A percentile compares a stretch with the other conserved stretches of the same genome.
Conservation (phyloP, 768 basidiomycete species). For the Tricholoma matsutake region DNA sequence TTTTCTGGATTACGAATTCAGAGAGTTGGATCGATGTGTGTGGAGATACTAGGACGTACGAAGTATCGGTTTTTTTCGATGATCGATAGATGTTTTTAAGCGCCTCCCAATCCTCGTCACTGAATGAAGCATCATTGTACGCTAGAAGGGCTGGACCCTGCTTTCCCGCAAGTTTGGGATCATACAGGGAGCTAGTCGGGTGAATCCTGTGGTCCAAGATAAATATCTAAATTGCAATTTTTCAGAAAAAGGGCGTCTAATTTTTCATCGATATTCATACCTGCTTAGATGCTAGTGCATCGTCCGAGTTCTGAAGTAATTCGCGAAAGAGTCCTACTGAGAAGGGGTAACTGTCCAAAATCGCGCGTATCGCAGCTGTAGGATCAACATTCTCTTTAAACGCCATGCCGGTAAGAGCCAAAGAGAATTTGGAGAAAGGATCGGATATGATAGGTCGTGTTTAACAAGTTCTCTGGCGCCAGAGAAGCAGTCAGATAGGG, state of each 20-base stretch:
- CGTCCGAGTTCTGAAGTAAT: conserved; percentile 47
- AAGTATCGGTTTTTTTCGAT: conserved; percentile 42
- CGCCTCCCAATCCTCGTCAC: conserved; percentile 41
- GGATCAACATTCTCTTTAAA: conserved; percentile 1
- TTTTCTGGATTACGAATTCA: conserved; percentile 30
- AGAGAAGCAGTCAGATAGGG: too few species aligned
- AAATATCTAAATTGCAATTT: conserved; percentile 30
- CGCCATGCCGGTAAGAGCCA: background rate
- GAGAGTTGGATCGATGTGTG: background rate
- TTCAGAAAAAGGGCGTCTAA: background rate
- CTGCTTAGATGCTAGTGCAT: conserved; percentile 44
- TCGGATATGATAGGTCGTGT: too few species aligned
- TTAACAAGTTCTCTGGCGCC: too few species aligned
- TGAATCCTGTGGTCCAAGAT: conserved; percentile 39
- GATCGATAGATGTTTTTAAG: conserved; percentile 41
- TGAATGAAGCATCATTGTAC: conserved; percentile 42
- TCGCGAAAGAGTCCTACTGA: conserved; percentile 44
- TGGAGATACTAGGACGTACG: conserved; percentile 27
- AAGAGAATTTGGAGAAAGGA: too few species aligned
- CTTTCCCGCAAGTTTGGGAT: conserved; percentile 23
- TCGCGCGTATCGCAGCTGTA: conserved; percentile 19
- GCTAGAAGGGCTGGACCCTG: conserved; percentile 48
- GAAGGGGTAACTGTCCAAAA: conserved; percentile 43
- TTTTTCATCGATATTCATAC: conserved; percentile 16
- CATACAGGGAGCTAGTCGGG: conserved; percentile 18